Evolutionary conservation across 225 moss, liverwort and hornwort species (phyloP).

Genomic region (Physcomitrellopsis africana): DNA sequence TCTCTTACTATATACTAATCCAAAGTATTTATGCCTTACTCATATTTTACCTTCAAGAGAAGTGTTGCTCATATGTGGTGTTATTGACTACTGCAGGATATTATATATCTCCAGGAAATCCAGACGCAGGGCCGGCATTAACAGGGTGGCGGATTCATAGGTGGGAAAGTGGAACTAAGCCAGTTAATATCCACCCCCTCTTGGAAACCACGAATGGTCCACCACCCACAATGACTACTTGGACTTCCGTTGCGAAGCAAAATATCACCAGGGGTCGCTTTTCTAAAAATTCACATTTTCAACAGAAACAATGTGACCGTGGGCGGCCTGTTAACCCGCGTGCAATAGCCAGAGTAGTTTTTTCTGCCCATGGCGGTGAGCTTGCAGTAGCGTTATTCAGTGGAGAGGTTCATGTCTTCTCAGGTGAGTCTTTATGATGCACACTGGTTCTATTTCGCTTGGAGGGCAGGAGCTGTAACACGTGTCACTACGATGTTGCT

Average conservation of each 20-base stretch:
- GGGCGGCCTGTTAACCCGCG: conserved; percentile 78
- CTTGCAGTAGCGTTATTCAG: conserved; percentile 69
- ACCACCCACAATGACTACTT: conserved; percentile 67
- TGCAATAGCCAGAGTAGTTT: conserved; percentile 64
- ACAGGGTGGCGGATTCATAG: conserved; percentile 93
- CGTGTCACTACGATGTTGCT: background rate
- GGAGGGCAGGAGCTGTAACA: background rate
- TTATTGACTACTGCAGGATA: conserved; percentile 64
- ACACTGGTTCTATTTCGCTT: conserved; percentile 2
- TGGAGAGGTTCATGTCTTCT: conserved; percentile 87
- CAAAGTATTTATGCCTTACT: background rate
- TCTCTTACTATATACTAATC: conserved; percentile 10
- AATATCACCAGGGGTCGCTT: conserved; percentile 52
- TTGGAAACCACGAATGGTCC: conserved; percentile 69
- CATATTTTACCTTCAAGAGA: background rate
- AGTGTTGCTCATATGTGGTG: conserved; percentile 4
- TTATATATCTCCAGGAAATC: conserved; percentile 84
- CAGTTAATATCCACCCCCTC: conserved; percentile 83
- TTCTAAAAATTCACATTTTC: conserved; percentile 29
- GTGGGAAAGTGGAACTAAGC: conserved; percentile 85
- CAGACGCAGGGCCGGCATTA: conserved; percentile 81
- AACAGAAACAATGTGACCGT: conserved; percentile 36
- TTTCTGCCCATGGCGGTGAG: conserved; percentile 86
- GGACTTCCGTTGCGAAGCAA: conserved; percentile 75
- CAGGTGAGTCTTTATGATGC: conserved; percentile 50